A percentile compares a stretch with the other conserved stretches of the same genome.
Conservation (phyloP, 805 yeast genomes). For the Hanseniaspora valbyensis region DNA sequence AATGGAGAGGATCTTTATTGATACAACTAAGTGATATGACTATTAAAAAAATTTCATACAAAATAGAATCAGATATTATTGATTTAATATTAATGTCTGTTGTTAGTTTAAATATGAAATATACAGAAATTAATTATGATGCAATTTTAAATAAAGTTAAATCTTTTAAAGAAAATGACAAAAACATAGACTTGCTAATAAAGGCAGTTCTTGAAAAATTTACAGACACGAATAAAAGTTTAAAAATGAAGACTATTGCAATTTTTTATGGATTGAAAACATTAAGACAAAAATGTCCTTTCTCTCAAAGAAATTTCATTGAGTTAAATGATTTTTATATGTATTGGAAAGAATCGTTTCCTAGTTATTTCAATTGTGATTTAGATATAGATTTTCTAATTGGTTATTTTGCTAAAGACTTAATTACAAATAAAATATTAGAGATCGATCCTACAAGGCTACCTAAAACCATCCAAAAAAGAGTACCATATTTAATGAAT, state of each 20-base stretch:
- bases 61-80: slow-evolving; percentile 2
- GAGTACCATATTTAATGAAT: slow-evolving; percentile 45
- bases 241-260: slow-evolving; percentile 34
- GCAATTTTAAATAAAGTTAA: neutral
- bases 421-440: slow-evolving; percentile 34
- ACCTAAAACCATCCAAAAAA: slow-evolving; percentile 36
- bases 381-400: slow-evolving; percentile 42
- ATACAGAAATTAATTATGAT: neutral
- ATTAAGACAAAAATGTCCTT: slow-evolving; percentile 32
- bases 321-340: slow-evolving; percentile 46
- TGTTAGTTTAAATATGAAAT: slow-evolving; percentile 3
- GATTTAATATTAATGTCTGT: slow-evolving; percentile 4
- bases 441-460: slow-evolving; percentile 43
- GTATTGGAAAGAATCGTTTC: slow-evolving; percentile 52
- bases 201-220: neutral
- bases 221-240: slow-evolving; percentile 18
- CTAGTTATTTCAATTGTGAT: slow-evolving; percentile 51
- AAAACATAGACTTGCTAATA: neutral
- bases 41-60: slow-evolving; percentile 3
- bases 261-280: slow-evolving; percentile 55
- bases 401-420: slow-evolving; percentile 47
- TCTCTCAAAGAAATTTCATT: slow-evolving; percentile 19
- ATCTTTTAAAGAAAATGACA: neutral
- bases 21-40: slow-evolving; percentile 32
- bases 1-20: slow-evolving; percentile 56